phyloP scores from a whole-genome alignment of 1,284 basidiomycete genomes.

The Flammula alnicola region DNA sequence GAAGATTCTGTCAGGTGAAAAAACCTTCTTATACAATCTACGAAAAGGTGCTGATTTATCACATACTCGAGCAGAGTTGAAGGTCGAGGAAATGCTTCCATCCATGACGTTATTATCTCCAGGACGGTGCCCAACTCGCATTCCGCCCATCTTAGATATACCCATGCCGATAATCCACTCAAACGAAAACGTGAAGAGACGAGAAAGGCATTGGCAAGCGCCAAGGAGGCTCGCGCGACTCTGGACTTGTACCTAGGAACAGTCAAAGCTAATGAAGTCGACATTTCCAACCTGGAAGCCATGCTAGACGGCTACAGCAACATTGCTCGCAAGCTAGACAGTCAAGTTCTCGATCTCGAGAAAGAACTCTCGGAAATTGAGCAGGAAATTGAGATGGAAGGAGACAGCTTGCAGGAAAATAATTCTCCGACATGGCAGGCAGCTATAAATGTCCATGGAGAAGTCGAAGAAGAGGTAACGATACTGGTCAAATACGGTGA shows the following conservation, averaged over 20 bases:
- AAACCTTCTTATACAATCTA: background rate
- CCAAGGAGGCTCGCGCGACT: slow-evolving; percentile 20
- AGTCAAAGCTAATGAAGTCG: slow-evolving; percentile 23
- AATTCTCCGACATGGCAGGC: slow-evolving; percentile 10
- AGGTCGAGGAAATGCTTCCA: slow-evolving; percentile 34
- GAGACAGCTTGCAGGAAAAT: slow-evolving; percentile 6
- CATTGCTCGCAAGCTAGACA: slow-evolving; percentile 7
- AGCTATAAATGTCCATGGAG: slow-evolving; percentile 10
- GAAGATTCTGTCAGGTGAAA: slow-evolving; percentile 26
- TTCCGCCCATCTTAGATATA: slow-evolving; percentile 1
- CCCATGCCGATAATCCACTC: slow-evolving; percentile 1
- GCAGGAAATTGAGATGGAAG: background rate
- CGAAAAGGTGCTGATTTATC: background rate
- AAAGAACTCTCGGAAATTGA: no score
- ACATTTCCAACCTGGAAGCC: background rate
- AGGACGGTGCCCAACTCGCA: background rate
- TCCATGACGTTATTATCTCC: slow-evolving; percentile 35
- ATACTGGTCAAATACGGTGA: slow-evolving; percentile 21
- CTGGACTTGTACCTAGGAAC: slow-evolving; percentile 31
- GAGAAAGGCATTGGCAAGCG: slow-evolving; percentile 22
- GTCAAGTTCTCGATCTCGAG: slow-evolving; percentile 16
- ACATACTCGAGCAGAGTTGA: slow-evolving; percentile 30
- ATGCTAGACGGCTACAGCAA: slow-evolving; percentile 7
- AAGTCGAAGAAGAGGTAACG: slow-evolving; percentile 11
- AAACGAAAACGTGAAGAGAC: slow-evolving; percentile 11